Percentiles rank a stretch among this genome's conserved stretches.
These are phyloP conservation scores for Calonectria ilicicola DNA, from an alignment of 2,329 filamentous ascomycete species.

Conservation along the genomic window DNA sequence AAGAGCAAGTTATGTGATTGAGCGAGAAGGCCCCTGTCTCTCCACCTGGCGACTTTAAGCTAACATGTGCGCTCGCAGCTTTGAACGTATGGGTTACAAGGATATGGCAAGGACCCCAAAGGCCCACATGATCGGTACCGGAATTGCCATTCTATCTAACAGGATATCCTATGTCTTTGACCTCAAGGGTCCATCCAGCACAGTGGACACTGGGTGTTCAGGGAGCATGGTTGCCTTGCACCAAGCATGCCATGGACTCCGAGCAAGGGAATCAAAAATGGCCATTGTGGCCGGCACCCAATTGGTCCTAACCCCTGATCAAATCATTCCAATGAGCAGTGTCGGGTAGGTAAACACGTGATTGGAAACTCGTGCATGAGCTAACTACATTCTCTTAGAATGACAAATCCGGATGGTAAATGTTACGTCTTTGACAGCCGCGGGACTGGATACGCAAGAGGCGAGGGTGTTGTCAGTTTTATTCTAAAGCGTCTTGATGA, in stretches of 20 bases:
- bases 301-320: conserved; percentile 29
- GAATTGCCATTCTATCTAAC: conserved; percentile 47
- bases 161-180: conserved; percentile 53
- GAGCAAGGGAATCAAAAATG: conserved; percentile 56
- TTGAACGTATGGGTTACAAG: conserved; percentile 29
- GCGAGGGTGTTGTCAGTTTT: conserved; percentile 52
- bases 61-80: neutral
- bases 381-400: conserved; percentile 7
- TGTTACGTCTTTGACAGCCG: conserved; percentile 34
- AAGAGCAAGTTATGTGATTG: neutral
- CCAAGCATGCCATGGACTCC: conserved; percentile 47
- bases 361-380: neutral
- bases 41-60: neutral
- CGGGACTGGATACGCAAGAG: conserved; percentile 57
- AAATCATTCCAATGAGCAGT: conserved; percentile 27
- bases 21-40: neutral
- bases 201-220: conserved; percentile 53
- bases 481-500: conserved; percentile 57
- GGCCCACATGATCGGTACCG: conserved; percentile 47
- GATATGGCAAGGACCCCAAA: conserved; percentile 25
- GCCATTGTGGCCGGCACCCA: conserved; percentile 52
- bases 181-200: conserved; percentile 48
- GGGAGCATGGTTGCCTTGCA: conserved; percentile 47
- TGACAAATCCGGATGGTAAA: conserved; percentile 26
- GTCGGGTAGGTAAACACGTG: conserved; percentile 12